Conservation (phyloP, 202 grass and related monocot species). For the Eragrostis tef region DNA sequence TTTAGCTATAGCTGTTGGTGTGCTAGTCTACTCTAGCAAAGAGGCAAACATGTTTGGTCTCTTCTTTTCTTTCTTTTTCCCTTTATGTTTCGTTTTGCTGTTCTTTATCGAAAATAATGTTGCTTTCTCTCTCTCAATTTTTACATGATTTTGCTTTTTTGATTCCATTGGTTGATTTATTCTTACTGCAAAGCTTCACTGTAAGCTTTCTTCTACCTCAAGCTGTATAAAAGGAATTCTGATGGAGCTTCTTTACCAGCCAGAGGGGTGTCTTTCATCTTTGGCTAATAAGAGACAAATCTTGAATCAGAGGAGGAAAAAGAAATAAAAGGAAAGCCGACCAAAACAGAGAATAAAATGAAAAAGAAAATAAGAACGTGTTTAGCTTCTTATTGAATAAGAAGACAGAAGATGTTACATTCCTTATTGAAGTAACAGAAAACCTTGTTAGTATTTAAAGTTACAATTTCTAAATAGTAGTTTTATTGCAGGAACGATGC, state of each 20-base stretch:
- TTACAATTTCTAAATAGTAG: constrained; percentile 5
- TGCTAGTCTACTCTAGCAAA: constrained; percentile 20
- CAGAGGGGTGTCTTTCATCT: constrained; percentile 17
- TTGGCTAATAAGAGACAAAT: constrained; percentile 39
- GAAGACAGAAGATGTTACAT: constrained; percentile 16
- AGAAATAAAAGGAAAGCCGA: constrained; percentile 41
- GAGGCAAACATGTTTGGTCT: not conserved
- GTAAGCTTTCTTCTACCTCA: constrained; percentile 55
- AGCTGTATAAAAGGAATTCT: constrained; percentile 54
- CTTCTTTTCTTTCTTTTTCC: not conserved
- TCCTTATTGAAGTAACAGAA: constrained; percentile 20
- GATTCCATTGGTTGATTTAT: constrained; percentile 24
- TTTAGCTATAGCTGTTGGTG: constrained; percentile 11
- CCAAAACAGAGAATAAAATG: constrained; percentile 35
- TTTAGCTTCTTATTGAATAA: constrained; percentile 45
- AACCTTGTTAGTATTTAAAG: not conserved
- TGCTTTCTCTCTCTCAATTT: constrained; percentile 1
- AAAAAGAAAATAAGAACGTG: constrained; percentile 27
- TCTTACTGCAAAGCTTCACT: constrained; percentile 45
- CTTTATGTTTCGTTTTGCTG: not conserved
- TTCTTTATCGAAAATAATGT: constrained; percentile 37
- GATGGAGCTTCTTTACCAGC: constrained; percentile 64
- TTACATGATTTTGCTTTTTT: constrained; percentile 24
- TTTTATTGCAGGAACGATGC: constrained; percentile 1
- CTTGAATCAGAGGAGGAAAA: constrained; percentile 38